A percentile compares a stretch with the other conserved stretches of the same genome.
These are phyloP conservation scores for Xylaria sp. DNA, from an alignment of 2,329 filamentous ascomycete genomes.

Conservation along the genomic window DNA sequence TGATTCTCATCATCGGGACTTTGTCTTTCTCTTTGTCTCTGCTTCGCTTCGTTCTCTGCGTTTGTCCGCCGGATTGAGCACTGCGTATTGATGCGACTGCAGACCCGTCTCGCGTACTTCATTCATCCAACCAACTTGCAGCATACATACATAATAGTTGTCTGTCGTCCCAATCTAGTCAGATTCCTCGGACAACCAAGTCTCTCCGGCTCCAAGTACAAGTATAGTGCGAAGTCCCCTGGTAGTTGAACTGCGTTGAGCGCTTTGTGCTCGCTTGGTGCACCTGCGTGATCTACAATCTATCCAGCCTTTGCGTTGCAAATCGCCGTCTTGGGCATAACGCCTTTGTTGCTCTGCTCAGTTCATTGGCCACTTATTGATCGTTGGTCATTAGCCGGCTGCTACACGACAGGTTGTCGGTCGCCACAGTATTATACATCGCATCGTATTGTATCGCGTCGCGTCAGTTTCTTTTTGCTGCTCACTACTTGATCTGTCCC, in stretches of 20 bases:
- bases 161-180: slow-evolving; percentile 28
- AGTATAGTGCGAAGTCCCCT: slow-evolving; percentile 29
- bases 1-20: slow-evolving; percentile 30
- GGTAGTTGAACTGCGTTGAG: slow-evolving; percentile 35
- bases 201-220: slow-evolving; percentile 22
- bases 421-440: slow-evolving; percentile 28
- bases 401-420: slow-evolving; percentile 18
- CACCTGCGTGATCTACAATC: slow-evolving; percentile 33
- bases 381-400: slow-evolving; percentile 12
- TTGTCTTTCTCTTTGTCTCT: slow-evolving; percentile 19
- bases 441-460: slow-evolving; percentile 23
- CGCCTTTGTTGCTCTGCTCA: slow-evolving; percentile 18
- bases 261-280: slow-evolving; percentile 34
- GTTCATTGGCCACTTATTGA: background rate
- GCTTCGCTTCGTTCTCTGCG: slow-evolving; percentile 14
- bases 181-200: slow-evolving; percentile 16
- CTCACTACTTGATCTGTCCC: slow-evolving; percentile 12
- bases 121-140: slow-evolving; percentile 1
- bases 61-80: slow-evolving; percentile 21
- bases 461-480: background rate
- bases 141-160: slow-evolving; percentile 22
- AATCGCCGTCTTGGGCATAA: slow-evolving; percentile 14
- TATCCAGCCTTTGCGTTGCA: slow-evolving; percentile 26
- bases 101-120: slow-evolving; percentile 23
- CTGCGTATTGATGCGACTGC: slow-evolving; percentile 33